Evolutionary conservation across 345 rosid genomes (phyloP), one percentile per base, ranked within the genome.

Genomic region (Citrus mangshanensis): DNA sequence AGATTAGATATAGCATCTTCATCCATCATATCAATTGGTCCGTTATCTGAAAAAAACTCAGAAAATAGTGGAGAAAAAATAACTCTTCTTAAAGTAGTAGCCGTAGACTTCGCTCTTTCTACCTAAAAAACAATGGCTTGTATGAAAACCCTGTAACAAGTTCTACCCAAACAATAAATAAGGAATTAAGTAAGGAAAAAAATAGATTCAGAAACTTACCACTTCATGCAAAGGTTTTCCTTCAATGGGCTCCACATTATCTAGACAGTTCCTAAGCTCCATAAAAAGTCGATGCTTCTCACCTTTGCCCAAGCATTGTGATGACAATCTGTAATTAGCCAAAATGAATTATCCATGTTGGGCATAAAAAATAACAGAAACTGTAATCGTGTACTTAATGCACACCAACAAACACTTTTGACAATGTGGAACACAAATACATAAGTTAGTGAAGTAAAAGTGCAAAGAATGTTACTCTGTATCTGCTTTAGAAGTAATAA

Each of bases 1-100:
- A 91, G 95, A 84, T 91, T 92, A 76, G 96, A 89, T 74, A 89
- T 84, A 72, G 90, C 91, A 89, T 95, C 99, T 89, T 95, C 99
- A 74, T 95, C 98, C 99, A 95, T 95, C 95, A 92, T 82, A 85
- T 88, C 94, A 74, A 82, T 83, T 24, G 90, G 62, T 34, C 93
- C 96, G 86, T 91, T 94, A 71, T 89, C 95, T 82, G 93, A 88
- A 84, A 83, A 84, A 86, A 91, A 90, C 85, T 92, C 98, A 77
- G 93, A 87, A 88, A 95, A 95, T 58, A 89, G 90, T 81, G 97
- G 93, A 85, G 98, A 92, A 74, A 89, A 81, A 78, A 92, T 87
- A 88, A 89, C 88, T 83, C 94, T 89, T 89, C 99, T 92, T 78
- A 95, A 87, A 75, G 94, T 90, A 30, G 91, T 79, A 86, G 91